Evolutionary conservation across 371 early-diverging fungal genomes (phyloP).

Genomic region (Apophysomyces sp.): DNA sequence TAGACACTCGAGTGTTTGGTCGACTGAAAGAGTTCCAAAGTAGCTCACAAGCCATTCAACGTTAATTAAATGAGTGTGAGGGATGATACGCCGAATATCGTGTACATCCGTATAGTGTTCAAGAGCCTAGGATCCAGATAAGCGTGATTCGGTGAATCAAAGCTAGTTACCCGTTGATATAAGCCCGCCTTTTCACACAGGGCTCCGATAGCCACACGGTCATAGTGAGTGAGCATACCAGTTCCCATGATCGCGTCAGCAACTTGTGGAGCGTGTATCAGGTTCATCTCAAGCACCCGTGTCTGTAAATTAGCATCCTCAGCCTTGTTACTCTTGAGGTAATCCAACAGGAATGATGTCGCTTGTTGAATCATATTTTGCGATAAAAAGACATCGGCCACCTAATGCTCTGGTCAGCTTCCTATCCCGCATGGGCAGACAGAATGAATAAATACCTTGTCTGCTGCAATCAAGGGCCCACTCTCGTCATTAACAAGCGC

Average conservation of each 20-base stretch:
- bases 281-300: conserved; percentile 95
- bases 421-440: not conserved
- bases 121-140: conserved; percentile 64
- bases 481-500: conserved; percentile 80
- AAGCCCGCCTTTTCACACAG: conserved; percentile 97
- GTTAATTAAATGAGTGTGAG: conserved; percentile 82
- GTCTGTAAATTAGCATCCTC: conserved; percentile 94
- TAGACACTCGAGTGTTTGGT: conserved; percentile 91
- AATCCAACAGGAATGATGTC: conserved; percentile 94
- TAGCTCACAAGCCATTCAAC: conserved; percentile 89
- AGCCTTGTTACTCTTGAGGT: conserved; percentile 87
- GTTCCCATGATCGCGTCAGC: conserved; percentile 98
- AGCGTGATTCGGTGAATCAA: not conserved
- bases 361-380: conserved; percentile 95
- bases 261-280: conserved; percentile 95
- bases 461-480: conserved; percentile 84
- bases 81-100: conserved; percentile 96
- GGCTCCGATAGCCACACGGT: conserved; percentile 84
- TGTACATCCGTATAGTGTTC: conserved; percentile 95
- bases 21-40: conserved; percentile 93
- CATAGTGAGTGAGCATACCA: conserved; percentile 94
- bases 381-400: conserved; percentile 91
- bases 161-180: conserved; percentile 74
- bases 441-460: conserved; percentile 46
- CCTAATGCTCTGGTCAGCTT: conserved; percentile 31